Conservation (phyloP, 2,329 filamentous ascomycete species). For the Aureobasidium mangrovei region DNA sequence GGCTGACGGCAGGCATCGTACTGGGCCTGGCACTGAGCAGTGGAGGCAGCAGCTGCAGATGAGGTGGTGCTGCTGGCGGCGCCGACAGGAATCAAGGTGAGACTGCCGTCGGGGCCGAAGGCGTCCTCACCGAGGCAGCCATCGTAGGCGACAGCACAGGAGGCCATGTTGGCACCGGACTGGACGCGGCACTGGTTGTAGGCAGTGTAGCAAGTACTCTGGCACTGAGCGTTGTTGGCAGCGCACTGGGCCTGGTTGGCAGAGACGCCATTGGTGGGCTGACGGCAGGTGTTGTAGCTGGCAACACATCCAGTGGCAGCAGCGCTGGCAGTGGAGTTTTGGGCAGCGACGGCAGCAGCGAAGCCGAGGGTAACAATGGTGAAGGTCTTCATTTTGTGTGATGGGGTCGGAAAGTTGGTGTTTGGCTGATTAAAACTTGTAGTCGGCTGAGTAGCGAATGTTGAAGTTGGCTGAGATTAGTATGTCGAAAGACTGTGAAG, state of each 20-base stretch:
- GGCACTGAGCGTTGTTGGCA: constrained; percentile 1
- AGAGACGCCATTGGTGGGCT: neutral
- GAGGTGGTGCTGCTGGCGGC: neutral
- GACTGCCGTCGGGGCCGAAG: neutral
- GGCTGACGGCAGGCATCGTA: constrained; percentile 1
- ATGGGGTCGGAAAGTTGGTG: neutral
- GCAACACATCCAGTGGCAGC: constrained; percentile 3
- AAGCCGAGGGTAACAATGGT: constrained; percentile 4
- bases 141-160: neutral
- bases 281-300: neutral
- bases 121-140: neutral
- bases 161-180: neutral
- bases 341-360: constrained; percentile 4
- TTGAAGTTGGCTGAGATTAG: neutral
- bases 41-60: neutral
- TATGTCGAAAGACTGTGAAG: too few relatives aligned
- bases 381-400: constrained; percentile 6
- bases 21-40: neutral
- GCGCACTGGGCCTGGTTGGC: constrained; percentile 11
- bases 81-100: neutral
- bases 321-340: constrained; percentile 5
- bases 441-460: neutral
- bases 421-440: neutral
- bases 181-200: neutral
- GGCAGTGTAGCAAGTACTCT: constrained; percentile 7